Conservation (phyloP, 257 asterid genomes). For the Solanum chilense region DNA sequence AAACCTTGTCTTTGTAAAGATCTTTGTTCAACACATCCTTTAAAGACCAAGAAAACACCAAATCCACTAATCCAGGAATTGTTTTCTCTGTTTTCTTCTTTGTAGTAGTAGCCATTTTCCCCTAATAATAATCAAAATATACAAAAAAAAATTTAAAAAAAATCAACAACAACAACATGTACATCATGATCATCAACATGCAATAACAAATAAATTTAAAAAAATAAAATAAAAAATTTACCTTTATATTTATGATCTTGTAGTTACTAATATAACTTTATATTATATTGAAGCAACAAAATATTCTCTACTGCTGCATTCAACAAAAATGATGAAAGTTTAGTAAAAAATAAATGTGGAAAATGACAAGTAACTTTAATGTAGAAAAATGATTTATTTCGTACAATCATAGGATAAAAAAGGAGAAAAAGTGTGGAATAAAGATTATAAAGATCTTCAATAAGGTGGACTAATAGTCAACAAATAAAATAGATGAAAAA, state of each 20-base stretch:
- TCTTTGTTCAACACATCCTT: conserved; percentile 24
- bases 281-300: background rate
- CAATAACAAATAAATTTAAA: background rate
- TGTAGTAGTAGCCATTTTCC: background rate
- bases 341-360: background rate
- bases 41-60: conserved; percentile 38
- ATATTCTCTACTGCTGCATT: background rate
- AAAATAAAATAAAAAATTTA: too few species aligned
- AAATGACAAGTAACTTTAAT: background rate
- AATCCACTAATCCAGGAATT: background rate
- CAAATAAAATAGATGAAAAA: background rate
- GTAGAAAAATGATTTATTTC: background rate
- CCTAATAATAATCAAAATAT: background rate
- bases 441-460: background rate
- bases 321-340: background rate
- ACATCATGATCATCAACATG: background rate
- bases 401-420: background rate
- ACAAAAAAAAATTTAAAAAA: background rate
- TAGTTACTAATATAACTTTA: background rate
- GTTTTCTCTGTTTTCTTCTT: background rate
- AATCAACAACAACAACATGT: background rate
- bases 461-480: background rate
- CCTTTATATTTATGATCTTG: background rate
- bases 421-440: background rate
- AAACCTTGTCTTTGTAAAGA: conserved; percentile 33